Evolutionary conservation across 306 rosid genomes (phyloP).

Genomic region (Urtica urens): DNA sequence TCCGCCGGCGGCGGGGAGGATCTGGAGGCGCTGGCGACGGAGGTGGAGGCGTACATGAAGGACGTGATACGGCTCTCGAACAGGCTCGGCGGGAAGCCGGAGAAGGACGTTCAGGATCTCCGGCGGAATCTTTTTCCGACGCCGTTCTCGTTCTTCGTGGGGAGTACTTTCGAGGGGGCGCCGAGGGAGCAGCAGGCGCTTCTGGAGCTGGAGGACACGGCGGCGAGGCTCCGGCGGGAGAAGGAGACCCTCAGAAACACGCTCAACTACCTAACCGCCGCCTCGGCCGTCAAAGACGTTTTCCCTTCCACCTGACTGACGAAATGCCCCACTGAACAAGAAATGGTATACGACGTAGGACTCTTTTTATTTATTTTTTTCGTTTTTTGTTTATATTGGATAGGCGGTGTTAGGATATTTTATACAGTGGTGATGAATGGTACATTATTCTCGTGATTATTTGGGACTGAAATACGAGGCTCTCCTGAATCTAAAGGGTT

Average conservation of each 20-base stretch:
- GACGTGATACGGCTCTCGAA: conserved; percentile 88
- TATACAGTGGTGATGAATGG: neutral
- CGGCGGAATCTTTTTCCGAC: conserved; percentile 82
- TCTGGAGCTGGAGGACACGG: conserved; percentile 90
- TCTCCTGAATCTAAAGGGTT: too few relatives aligned
- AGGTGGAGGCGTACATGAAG: conserved; percentile 81
- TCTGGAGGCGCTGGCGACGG: conserved; percentile 51
- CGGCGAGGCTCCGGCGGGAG: conserved; percentile 70
- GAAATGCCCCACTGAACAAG: neutral
- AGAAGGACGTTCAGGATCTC: conserved; percentile 89
- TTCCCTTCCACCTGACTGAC: conserved; percentile 51
- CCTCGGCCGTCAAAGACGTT: conserved; percentile 92
- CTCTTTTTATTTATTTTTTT: neutral
- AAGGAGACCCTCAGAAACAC: conserved; percentile 85
- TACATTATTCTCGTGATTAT: neutral
- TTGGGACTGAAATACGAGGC: too few relatives aligned
- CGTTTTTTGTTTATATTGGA: neutral
- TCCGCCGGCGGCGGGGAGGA: conserved; percentile 58
- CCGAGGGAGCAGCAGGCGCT: conserved; percentile 96
- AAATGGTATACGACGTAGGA: neutral
- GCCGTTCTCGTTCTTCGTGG: conserved; percentile 90
- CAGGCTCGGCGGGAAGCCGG: conserved; percentile 80
- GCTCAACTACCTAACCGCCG: conserved; percentile 88
- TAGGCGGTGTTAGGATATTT: neutral
- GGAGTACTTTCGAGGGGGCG: conserved; percentile 95